phyloP scores from a whole-genome alignment of 352 stramenopile genomes.

The Phytopythium helicoides region DNA sequence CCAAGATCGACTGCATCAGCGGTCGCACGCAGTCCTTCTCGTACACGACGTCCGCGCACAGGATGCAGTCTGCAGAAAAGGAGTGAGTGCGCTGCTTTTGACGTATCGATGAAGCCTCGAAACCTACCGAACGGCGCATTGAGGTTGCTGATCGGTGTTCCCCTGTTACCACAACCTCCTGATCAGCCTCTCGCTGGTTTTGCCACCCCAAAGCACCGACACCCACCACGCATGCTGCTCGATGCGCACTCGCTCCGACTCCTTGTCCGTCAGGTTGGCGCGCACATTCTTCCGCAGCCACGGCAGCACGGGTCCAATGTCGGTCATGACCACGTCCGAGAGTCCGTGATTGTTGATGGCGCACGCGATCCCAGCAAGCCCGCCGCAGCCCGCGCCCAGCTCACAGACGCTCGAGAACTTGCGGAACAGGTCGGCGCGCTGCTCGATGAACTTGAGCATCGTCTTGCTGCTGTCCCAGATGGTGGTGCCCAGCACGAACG shows the following conservation, averaged over 20 bases:
- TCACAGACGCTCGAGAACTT: conserved; percentile 66
- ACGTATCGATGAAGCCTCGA: not conserved
- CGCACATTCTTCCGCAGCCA: conserved; percentile 77
- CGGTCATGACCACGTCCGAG: conserved; percentile 67
- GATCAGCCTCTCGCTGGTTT: conserved; percentile 2
- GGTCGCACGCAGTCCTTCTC: conserved; percentile 75
- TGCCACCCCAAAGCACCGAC: not conserved
- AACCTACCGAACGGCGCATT: conserved; percentile 47
- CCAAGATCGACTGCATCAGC: conserved; percentile 75
- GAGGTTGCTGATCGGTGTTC: conserved; percentile 50
- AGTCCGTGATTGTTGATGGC: conserved; percentile 62
- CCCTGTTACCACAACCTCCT: conserved; percentile 43
- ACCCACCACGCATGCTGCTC: conserved; percentile 52
- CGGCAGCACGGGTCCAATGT: conserved; percentile 72
- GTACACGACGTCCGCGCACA: conserved; percentile 82
- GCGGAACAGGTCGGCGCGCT: conserved; percentile 46
- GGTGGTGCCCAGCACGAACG: conserved; percentile 78
- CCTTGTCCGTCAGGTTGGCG: conserved; percentile 54
- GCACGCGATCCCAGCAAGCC: conserved; percentile 66
- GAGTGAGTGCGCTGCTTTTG: not conserved
- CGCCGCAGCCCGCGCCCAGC: conserved; percentile 71
- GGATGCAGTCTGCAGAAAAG: conserved; percentile 48
- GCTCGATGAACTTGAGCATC: conserved; percentile 82
- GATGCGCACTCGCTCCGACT: conserved; percentile 53
- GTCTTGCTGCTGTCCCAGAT: conserved; percentile 86